Base-by-base conservation (phyloP, 108 stramenopile genomes). In the Chaetoceros tenuissimus region DNA sequence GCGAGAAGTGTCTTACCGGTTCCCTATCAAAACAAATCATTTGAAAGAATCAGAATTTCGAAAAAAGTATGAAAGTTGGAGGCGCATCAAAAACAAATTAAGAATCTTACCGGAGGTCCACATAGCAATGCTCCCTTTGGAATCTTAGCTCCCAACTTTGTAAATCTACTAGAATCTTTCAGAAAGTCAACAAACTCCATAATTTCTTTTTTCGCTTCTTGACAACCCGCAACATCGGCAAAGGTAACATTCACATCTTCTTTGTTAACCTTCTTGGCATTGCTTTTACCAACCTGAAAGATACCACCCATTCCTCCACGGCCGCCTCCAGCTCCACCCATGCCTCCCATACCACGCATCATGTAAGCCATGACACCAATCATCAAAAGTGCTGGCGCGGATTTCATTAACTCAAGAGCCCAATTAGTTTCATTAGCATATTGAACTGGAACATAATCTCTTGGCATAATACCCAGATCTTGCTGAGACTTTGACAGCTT, bases 171-270 rank as follows among this genome's bases (percentile, higher is more conserved):
- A 0, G 89, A 74, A 53, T 92, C 84, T 63, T 95, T 87, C 53
- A 99, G 77, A 65, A 99, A 99, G 53, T 96, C 91, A 0, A 99
- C 98, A 69, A 99, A 96, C 69, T 99, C 98, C 96, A 97, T 96
- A 53, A 99, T 81, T 78, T 99, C 98, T 66, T 68, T 71, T 83
- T 99, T 99, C 26, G 98, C 97, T 81, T 95, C 92, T 51, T 96
- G 78, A 67, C 91, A 92, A n/a, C 98, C 98, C 3, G 98, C 98
- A n/a, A 99, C 98, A 74, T 97, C 94, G 62, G 77, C 78, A 67
- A 97, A 99, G 19, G 77, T 87, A 7, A 94, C 79, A 31, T 60
- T 79, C 27, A 96, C 92, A 59, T 81, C 77, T 73, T 82, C 89
- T 57, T 75, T 83, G 54, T 79, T 87, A 54, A 89, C 85, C 59